Base-by-base conservation (phyloP, 2,329 filamentous ascomycete species). In the Monilinia laxa region DNA sequence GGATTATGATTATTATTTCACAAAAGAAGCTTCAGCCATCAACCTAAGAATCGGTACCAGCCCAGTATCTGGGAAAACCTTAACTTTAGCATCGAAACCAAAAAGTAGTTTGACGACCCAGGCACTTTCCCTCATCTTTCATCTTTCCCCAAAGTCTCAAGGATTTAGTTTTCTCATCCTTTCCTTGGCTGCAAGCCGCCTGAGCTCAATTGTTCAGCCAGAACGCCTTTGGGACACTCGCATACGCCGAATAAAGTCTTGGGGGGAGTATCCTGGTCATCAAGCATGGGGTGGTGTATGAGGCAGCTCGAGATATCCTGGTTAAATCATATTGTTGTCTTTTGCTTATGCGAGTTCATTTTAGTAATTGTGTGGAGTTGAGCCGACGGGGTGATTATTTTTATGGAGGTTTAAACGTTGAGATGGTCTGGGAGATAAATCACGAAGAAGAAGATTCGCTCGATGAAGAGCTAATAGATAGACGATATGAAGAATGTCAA, bases 191-290 rank as follows among this genome's bases (percentile, higher is more conserved):
- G 35, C 42, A 49, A 31, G 57, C 57, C 42, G 25, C 57, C 25
- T 42, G 20, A 35, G 57, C 57, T 59, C 49, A 49, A 23, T 23
- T 23, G 42, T 47, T 59, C 42, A 59, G 42, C 57, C 57, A 59
- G 57, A 49, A 35, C 57, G 42, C 57, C 57, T 38, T 60, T 49
- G 57, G 42, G 57, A 60, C 57, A 60, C 57, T 60, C 20, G 57
- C 57, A 60, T 60, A 60, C 42, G 57, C 57, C 42, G 25, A 47
- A 35, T 9, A 35, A 35, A 35, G 31, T 35, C 31, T 5, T 35
- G 25, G 57, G 57, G 57, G 57, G 18, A 16, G 7, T 14, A 49
- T 59, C 57, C 57, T 49, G 42, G 57, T 49, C 31, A 35, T 10
- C n/a, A 25, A 49, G 12, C 28, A 59, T 59, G 57, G 57, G 28